Base-by-base conservation (phyloP, 257 asterid genomes). In the Ballota nigra region DNA sequence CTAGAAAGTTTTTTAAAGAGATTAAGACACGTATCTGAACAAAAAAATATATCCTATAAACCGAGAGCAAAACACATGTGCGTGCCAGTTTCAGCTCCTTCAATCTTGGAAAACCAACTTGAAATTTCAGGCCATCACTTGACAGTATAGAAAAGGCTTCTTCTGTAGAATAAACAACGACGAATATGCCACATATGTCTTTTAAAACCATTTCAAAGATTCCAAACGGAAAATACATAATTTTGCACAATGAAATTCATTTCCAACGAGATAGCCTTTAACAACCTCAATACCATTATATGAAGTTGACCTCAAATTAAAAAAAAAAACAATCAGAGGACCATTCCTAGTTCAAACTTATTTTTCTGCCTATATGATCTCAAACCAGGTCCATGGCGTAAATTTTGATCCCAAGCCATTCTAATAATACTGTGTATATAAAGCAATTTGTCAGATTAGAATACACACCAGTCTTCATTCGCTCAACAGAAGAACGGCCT, bases 391-490 rank as follows among this genome's bases (percentile, higher is more conserved):
- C 15, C 47, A 10, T 40, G 15, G 15, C 15, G 2, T 40, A 40
- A 10, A 40, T 40, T 40, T 9, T 40, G 47, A 40, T 40, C 47
- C 47, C 47, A 40, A 40, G 4, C 47, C 47, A 40, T 38, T n/a
- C 15, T 57, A 26, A 55, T 11, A 57, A 4, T 24, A 26, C 5
- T 29, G 22, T 19, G 23, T 13, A 63, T 69, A 16, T 69, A 49
- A 33, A 52, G 66, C 38, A 55, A 20, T 53, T 9, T 20, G 31
- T 26, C 3, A 3, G 66, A 22, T 68, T 23, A 19, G 16, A 64
- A 61, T 7, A 55, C 78, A 11, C 53, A 66, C 72, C 77, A 24
- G 53, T 18, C 45, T 56, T 23, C 57, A 2, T 41, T 16, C 9
- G 16, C 64, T n/a, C 16, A 52, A 45, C 51, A 60, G 31, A 72